Evolutionary conservation across 768 basidiomycete genomes (phyloP).

Genomic region (Plicaturopsis crispa): DNA sequence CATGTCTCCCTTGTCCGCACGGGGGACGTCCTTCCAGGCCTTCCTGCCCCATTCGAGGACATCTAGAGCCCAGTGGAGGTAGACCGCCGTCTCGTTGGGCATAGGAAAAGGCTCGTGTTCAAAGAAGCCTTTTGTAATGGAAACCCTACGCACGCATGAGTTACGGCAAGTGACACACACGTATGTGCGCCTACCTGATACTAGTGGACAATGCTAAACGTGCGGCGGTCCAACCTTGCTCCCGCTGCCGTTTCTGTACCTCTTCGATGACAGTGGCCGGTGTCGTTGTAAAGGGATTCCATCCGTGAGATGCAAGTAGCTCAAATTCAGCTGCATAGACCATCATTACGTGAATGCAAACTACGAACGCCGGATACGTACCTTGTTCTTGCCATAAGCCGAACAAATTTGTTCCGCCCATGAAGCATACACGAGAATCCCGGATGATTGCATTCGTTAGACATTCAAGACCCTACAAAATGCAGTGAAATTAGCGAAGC

Average conservation of each 20-base stretch:
- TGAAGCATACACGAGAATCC: constrained; percentile 31
- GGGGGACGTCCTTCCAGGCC: constrained; percentile 30
- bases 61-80: constrained; percentile 27
- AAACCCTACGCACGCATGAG: no score
- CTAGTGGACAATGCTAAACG: constrained; percentile 30
- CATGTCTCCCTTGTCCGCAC: constrained; percentile 29
- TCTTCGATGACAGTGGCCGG: constrained; percentile 24
- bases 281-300: constrained; percentile 22
- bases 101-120: constrained; percentile 12
- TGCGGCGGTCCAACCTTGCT: constrained; percentile 8
- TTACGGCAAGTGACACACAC: no score
- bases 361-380: no score
- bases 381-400: constrained; percentile 29
- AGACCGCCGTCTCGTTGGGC: constrained; percentile 28
- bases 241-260: constrained; percentile 12
- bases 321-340: constrained; percentile 7
- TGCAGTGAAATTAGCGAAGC: no score
- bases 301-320: constrained; percentile 21
- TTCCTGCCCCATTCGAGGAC: constrained; percentile 35
- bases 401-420: constrained; percentile 25
- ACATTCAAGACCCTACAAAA: no score
- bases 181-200: no score
- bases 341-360: no score
- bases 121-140: constrained; percentile 32
- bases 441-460: constrained; percentile 27